Conservation (phyloP, 768 basidiomycete species). For the Roridomyces roridus region DNA sequence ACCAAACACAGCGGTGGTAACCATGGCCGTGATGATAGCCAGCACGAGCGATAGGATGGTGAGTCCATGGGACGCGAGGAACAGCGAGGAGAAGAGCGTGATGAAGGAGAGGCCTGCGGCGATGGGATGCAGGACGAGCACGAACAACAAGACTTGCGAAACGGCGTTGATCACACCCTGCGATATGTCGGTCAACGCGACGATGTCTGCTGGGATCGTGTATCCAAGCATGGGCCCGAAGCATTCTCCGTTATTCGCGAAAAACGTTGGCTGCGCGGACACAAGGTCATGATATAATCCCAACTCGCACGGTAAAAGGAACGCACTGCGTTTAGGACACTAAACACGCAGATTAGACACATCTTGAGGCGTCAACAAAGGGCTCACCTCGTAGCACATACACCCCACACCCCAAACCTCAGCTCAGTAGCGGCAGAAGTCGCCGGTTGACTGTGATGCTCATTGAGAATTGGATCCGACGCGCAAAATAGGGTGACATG, state of each 20-base stretch:
- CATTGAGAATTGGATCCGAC: conserved; percentile 8
- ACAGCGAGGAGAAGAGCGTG: conserved; percentile 58
- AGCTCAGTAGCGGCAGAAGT: conserved; percentile 65
- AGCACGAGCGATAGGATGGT: conserved; percentile 65
- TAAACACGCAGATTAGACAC: neutral
- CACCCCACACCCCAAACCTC: conserved; percentile 84
- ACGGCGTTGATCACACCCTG: conserved; percentile 50
- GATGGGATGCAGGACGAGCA: conserved; percentile 77
- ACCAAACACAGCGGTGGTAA: conserved; percentile 61
- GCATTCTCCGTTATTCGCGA: conserved; percentile 35
- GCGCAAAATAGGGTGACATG: neutral
- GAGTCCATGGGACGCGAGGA: conserved; percentile 60
- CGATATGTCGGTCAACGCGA: conserved; percentile 51
- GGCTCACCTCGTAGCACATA: conserved; percentile 65
- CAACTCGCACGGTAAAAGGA: neutral
- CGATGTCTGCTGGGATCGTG: conserved; percentile 54
- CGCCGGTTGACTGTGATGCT: conserved; percentile 31
- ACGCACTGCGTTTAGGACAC: neutral
- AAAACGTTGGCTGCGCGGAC: conserved; percentile 41
- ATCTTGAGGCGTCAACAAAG: conserved; percentile 6
- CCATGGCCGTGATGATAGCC: conserved; percentile 60
- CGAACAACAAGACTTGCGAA: conserved; percentile 51
- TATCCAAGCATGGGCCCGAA: conserved; percentile 72
- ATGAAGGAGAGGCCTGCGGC: conserved; percentile 64
- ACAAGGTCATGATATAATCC: neutral